Percentiles rank a stretch among this genome's conserved stretches.
These are phyloP conservation scores for Psidium friedrichsthalianum DNA, from an alignment of 345 rosid genomes.

Conservation along the genomic window DNA sequence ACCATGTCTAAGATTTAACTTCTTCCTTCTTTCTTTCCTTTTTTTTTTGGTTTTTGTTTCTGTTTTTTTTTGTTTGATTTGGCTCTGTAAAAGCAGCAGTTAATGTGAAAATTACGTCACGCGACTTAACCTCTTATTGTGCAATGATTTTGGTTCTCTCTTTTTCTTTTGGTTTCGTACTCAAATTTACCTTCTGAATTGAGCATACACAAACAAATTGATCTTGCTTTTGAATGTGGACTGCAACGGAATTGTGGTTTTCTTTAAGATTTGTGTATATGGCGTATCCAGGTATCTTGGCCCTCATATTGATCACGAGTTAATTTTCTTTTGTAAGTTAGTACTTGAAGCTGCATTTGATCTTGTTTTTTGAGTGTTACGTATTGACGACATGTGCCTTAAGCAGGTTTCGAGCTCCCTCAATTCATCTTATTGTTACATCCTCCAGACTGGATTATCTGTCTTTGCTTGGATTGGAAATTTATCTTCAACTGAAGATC, in stretches of 20 bases:
- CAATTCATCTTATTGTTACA: conserved; percentile 75
- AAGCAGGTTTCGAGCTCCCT: conserved; percentile 59
- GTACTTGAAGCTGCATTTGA: background rate
- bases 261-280: background rate
- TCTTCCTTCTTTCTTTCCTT: background rate
- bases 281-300: background rate
- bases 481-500: conserved; percentile 51
- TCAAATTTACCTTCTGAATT: background rate
- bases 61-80: background rate
- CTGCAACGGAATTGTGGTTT: background rate
- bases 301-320: background rate
- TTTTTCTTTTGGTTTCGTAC: background rate
- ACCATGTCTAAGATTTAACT: background rate
- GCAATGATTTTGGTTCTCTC: background rate
- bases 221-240: background rate
- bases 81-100: background rate
- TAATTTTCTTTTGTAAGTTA: background rate
- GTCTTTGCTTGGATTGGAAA: conserved; percentile 70
- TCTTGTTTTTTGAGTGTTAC: background rate
- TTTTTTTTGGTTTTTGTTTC: background rate
- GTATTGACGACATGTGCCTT: conserved; percentile 5
- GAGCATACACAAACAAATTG: background rate
- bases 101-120: background rate
- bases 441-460: conserved; percentile 49
- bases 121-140: background rate